Evolutionary conservation across 202 grass and related monocot genomes (phyloP).

Genomic region (Digitaria exilis): DNA sequence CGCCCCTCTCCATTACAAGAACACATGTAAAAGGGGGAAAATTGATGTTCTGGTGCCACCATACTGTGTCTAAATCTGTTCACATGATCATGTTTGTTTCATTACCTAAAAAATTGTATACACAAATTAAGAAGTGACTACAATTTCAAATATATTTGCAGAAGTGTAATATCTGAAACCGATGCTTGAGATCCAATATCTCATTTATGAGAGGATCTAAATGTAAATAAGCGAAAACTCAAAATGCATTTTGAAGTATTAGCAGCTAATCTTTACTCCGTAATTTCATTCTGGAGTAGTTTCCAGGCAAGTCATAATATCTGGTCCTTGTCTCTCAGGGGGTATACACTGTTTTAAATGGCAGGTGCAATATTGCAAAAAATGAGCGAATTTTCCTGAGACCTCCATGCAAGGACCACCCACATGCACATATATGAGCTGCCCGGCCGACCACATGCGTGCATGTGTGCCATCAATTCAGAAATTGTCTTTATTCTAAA

Average conservation of each 20-base stretch:
- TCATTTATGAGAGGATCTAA: neutral
- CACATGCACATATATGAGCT: neutral
- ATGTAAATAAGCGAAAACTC: neutral
- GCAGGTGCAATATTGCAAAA: neutral
- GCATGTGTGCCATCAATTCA: neutral
- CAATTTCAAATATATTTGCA: neutral
- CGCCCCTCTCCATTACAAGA: no score
- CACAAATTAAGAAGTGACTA: no score
- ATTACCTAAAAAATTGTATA: no score
- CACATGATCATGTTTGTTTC: neutral
- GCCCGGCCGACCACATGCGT: neutral
- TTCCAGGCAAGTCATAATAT: no score
- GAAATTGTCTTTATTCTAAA: neutral
- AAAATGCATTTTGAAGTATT: neutral
- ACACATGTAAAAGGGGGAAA: no score
- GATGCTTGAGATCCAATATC: neutral
- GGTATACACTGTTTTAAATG: neutral
- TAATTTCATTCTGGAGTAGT: no score
- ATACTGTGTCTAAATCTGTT: no score
- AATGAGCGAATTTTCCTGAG: neutral
- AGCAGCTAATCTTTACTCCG: neutral
- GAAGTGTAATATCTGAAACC: no score
- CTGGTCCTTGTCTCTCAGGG: neutral
- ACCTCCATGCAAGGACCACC: conserved; percentile 8
- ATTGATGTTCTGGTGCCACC: no score